These are phyloP conservation scores for Globisporangium recalcitrans DNA, from an alignment of 352 stramenopile species.

Conservation along the genomic window DNA sequence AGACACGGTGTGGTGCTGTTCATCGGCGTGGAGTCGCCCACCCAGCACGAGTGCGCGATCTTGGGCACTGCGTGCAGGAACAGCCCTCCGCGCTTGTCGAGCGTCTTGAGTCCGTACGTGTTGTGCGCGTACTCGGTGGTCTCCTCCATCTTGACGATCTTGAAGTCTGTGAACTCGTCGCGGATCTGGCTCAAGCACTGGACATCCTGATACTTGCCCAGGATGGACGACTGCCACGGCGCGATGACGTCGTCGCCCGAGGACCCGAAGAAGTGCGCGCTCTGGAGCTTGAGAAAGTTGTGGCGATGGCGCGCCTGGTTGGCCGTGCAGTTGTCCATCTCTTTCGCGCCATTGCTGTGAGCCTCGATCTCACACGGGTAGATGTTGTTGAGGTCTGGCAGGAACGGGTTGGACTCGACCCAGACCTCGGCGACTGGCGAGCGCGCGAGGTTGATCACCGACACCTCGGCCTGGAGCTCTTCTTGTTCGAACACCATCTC, in stretches of 20 bases:
- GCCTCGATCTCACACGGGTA: conserved; percentile 13
- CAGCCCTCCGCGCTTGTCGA: conserved; percentile 23
- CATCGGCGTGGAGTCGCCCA: conserved; percentile 9
- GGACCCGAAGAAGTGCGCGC: conserved; percentile 35
- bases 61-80: conserved; percentile 16
- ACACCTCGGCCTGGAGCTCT: conserved; percentile 30
- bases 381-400: conserved; percentile 36
- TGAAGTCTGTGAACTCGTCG: conserved; percentile 10
- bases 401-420: conserved; percentile 25
- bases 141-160: conserved; percentile 22
- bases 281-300: conserved; percentile 35
- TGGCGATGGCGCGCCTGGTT: conserved; percentile 25
- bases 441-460: conserved; percentile 35
- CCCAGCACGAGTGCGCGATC: conserved; percentile 29
- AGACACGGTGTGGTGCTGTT: conserved; percentile 2
- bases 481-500: conserved; percentile 23
- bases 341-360: no score
- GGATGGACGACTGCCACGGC: conserved; percentile 33
- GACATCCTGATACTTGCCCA: conserved; percentile 34
- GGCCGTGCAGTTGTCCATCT: neutral
- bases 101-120: conserved; percentile 28
- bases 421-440: conserved; percentile 25
- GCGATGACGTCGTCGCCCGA: conserved; percentile 28
- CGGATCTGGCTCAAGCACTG: conserved; percentile 9
- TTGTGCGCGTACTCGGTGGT: conserved; percentile 26